phyloP scores from a whole-genome alignment of 2,329 filamentous ascomycete genomes.

The Colletotrichum lentis region DNA sequence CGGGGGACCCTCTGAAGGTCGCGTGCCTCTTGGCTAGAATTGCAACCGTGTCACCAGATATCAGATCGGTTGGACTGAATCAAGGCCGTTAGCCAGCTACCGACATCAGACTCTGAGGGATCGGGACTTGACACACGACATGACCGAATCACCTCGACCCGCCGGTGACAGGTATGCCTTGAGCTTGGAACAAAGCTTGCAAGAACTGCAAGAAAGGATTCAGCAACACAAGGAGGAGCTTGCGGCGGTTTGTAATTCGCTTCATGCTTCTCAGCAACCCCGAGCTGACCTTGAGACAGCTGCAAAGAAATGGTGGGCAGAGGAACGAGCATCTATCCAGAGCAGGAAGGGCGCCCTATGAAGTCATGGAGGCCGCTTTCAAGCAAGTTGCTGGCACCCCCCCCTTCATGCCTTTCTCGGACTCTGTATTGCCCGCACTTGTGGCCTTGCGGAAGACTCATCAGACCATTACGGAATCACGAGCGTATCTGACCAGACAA shows the following conservation, averaged over 20 bases:
- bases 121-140: constrained; percentile 4
- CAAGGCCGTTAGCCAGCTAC: constrained; percentile 11
- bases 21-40: constrained; percentile 18
- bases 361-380: constrained; percentile 71
- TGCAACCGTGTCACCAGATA: constrained; percentile 24
- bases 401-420: constrained; percentile 71
- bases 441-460: constrained; percentile 74
- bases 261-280: background rate
- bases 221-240: constrained; percentile 62
- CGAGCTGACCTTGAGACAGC: constrained; percentile 35
- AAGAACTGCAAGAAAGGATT: constrained; percentile 68
- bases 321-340: constrained; percentile 11
- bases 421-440: constrained; percentile 75
- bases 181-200: constrained; percentile 72
- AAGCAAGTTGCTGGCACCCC: constrained; percentile 67
- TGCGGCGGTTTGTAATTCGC: constrained; percentile 35
- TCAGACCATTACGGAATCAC: constrained; percentile 70
- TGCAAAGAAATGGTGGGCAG: constrained; percentile 33
- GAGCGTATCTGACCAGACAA: constrained; percentile 62
- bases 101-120: constrained; percentile 12
- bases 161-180: constrained; percentile 54
- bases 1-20: constrained; percentile 19
- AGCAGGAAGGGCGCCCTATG: constrained; percentile 44
- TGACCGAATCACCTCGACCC: constrained; percentile 19
- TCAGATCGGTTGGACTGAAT: constrained; percentile 25